Conservation (phyloP, 306 rosid genomes). For the Vigna trinervia region DNA sequence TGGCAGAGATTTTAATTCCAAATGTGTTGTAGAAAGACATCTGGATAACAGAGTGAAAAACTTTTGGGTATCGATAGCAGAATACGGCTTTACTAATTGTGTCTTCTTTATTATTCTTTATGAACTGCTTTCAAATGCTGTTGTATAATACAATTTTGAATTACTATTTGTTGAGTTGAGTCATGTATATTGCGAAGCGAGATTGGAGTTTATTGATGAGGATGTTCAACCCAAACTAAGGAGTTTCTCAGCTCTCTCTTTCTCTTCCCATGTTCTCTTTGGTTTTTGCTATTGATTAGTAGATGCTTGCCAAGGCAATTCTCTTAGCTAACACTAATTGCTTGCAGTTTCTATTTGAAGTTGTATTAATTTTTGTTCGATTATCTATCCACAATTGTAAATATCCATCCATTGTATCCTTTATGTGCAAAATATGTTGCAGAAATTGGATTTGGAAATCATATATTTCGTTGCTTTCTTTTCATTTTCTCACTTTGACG, state of each 20-base stretch:
- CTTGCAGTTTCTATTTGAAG: not conserved
- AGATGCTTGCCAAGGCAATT: not conserved
- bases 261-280: not conserved
- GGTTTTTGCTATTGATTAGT: not conserved
- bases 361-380: not conserved
- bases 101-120: conserved; percentile 22
- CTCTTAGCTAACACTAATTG: not conserved
- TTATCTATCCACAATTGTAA: not conserved
- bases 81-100: conserved; percentile 35
- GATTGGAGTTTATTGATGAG: conserved; percentile 26
- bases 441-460: too few relatives aligned
- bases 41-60: conserved; percentile 62
- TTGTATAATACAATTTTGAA: conserved; percentile 50
- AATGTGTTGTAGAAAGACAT: not conserved
- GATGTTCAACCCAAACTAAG: conserved; percentile 17
- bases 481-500: too few relatives aligned
- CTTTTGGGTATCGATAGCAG: not conserved
- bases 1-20: not conserved
- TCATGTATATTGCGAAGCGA: conserved; percentile 36
- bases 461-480: too few relatives aligned
- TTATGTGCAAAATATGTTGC: not conserved
- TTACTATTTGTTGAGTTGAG: conserved; percentile 51
- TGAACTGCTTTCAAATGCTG: conserved; percentile 27
- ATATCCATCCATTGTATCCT: too few relatives aligned
- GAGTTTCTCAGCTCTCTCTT: not conserved